A percentile compares a stretch with the other conserved stretches of the same genome.
Conservation (phyloP, 2,329 filamentous ascomycete genomes). For the Aspergillus sergii region DNA sequence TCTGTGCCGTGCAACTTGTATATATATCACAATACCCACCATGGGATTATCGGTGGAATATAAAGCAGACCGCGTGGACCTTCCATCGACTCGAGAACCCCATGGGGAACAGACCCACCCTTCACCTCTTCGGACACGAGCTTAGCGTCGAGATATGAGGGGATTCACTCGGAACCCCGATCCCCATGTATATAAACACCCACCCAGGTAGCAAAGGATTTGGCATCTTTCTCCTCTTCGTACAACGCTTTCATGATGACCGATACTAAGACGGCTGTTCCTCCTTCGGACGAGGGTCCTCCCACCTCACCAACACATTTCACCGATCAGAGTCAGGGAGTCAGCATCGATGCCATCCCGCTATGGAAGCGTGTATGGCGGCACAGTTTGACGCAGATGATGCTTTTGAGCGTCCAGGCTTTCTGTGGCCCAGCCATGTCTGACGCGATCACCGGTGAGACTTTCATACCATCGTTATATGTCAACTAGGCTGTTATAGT, state of each 20-base stretch:
- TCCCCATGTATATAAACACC: neutral
- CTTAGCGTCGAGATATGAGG: neutral
- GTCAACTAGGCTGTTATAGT: neutral
- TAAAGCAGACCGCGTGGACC: constrained; percentile 12
- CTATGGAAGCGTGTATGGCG: constrained; percentile 50
- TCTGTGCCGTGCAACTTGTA: neutral
- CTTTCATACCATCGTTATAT: neutral
- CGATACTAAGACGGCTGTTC: neutral
- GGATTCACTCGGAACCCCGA: neutral
- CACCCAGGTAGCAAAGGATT: neutral
- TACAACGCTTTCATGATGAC: neutral
- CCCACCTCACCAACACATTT: neutral
- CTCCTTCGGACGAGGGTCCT: neutral
- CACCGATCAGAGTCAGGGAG: constrained; percentile 20
- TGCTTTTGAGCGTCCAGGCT: constrained; percentile 50
- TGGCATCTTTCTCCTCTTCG: neutral
- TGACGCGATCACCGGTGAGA: constrained; percentile 42
- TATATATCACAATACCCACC: neutral
- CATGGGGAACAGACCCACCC: constrained; percentile 6
- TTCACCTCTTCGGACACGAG: constrained; percentile 6
- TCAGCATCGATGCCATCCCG: constrained; percentile 32
- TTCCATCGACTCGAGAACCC: constrained; percentile 10
- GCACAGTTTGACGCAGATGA: constrained; percentile 54
- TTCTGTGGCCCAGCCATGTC: constrained; percentile 48
- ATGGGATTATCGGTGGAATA: neutral